Conservation (phyloP, 139 green algal species). For the Chlamydomonas schloesseri region DNA sequence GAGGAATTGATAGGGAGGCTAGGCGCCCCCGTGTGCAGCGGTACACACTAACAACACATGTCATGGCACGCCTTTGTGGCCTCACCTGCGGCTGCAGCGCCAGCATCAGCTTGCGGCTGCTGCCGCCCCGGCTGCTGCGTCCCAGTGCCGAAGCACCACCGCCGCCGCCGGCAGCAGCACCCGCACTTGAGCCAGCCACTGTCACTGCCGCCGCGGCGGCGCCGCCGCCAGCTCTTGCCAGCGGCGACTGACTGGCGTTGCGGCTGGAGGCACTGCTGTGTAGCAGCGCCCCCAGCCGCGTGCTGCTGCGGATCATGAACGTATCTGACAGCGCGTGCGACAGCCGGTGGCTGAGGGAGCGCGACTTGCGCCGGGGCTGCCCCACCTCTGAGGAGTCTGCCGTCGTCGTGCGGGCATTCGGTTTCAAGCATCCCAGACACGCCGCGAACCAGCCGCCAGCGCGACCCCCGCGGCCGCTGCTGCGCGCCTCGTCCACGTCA, state of each 20-base stretch:
- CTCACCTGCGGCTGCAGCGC: constrained; percentile 11
- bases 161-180: neutral
- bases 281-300: no score
- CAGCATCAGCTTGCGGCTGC: constrained; percentile 8
- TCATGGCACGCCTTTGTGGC: no score
- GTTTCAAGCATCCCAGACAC: no score
- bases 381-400: neutral
- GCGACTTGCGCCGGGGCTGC: neutral
- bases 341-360: neutral
- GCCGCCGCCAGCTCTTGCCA: no score
- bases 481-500: no score
- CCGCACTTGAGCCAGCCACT: neutral
- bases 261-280: no score
- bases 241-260: neutral
- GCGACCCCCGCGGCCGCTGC: no score
- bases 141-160: neutral
- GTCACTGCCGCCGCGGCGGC: neutral
- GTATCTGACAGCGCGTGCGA: constrained; percentile 26
- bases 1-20: neutral
- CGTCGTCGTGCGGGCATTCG: no score
- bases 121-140: neutral
- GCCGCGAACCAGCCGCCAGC: no score
- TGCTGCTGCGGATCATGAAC: constrained; percentile 16
- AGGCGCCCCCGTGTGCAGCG: no score
- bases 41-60: no score